phyloP scores from a whole-genome alignment of 2,329 filamentous ascomycete species.

The Teratosphaeria zuluensis region DNA sequence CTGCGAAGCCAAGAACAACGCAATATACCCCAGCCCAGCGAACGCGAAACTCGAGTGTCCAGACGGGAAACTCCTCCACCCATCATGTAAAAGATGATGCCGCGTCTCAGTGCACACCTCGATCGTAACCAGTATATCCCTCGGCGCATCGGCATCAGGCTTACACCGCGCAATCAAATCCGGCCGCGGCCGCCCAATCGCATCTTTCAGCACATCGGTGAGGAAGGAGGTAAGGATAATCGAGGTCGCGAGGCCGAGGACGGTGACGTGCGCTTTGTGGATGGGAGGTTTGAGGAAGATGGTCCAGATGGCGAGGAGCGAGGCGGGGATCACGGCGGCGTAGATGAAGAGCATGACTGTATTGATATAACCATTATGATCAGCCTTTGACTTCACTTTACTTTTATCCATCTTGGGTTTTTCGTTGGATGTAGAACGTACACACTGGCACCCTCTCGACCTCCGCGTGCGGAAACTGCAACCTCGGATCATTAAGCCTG shows the following conservation, averaged over 20 bases:
- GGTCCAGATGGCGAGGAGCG: constrained; percentile 57
- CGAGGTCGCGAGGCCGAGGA: constrained; percentile 68
- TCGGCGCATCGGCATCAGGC: constrained; percentile 50
- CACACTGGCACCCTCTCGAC: constrained; percentile 73
- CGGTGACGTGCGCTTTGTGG: constrained; percentile 76
- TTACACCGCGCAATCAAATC: constrained; percentile 84
- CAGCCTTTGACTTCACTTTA: not conserved
- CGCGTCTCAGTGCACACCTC: constrained; percentile 63
- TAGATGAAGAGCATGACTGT: constrained; percentile 68
- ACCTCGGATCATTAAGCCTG: constrained; percentile 70
- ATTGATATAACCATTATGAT: not conserved
- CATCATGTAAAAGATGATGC: constrained; percentile 64
- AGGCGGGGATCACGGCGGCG: constrained; percentile 61
- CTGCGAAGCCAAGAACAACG: constrained; percentile 47
- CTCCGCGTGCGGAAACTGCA: constrained; percentile 78
- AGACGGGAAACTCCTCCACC: constrained; percentile 74
- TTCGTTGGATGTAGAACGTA: constrained; percentile 34
- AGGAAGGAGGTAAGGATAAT: constrained; percentile 70
- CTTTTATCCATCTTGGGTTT: not conserved
- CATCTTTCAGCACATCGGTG: constrained; percentile 85
- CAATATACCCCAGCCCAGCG: constrained; percentile 64
- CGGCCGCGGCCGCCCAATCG: constrained; percentile 71
- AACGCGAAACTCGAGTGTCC: constrained; percentile 76
- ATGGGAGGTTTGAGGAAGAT: constrained; percentile 49
- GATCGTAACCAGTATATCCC: constrained; percentile 47